Base-by-base conservation (phyloP, 164 flowering plant species). In the Hamamelis virginiana region DNA sequence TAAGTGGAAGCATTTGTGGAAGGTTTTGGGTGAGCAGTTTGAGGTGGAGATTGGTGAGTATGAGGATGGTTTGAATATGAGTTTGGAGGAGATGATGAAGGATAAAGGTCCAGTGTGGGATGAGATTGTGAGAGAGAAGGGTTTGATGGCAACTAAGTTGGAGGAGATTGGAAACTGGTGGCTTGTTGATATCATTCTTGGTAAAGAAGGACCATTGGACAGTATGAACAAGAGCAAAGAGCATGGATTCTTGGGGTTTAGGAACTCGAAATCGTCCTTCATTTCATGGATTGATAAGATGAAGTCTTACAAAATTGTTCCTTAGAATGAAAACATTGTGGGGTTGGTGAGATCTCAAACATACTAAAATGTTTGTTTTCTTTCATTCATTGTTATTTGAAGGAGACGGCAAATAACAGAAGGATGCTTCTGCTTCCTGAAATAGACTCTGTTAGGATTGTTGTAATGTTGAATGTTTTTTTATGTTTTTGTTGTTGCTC, bases 1-100 rank as follows among this genome's bases (percentile, higher is more conserved):
- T 73, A 81, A 72, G 74, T 82, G 84, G 86, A 83, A 81, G 75
- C 77, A 79, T 15, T 13, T 85, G 58, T 79, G 80, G 77, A 56
- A 56, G 70, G 52, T 73, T n/a, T 45, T 79, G 68, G 75, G 75
- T 0, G 70, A 76, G 65, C 23, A 70, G 60, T 79, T 73, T 41
- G 79, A 18, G 6, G 52, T 76, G 21, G 75, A 74, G 52, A 19
- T 3, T 18, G 57, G n/a, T 9, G 73, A n/a, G 4, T 60, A 45
- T 33, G 80, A 70, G 4, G 72, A 52, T 0, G 69, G 41, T 0
- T 51, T 14, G 61, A 62, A 59, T 9, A n/a, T 56, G 69, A 62
- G 72, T 44, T 53, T 67, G 64, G 66, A 19, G 65, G 68, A 80
- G 70, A 68, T 52, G 77, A 76, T 73, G 80, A 64, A 61, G 63